Evolutionary conservation across 176 grass and related monocot species (phyloP), one percentile per base, ranked within the genome.

Genomic region (Tillandsia leiboldiana): DNA sequence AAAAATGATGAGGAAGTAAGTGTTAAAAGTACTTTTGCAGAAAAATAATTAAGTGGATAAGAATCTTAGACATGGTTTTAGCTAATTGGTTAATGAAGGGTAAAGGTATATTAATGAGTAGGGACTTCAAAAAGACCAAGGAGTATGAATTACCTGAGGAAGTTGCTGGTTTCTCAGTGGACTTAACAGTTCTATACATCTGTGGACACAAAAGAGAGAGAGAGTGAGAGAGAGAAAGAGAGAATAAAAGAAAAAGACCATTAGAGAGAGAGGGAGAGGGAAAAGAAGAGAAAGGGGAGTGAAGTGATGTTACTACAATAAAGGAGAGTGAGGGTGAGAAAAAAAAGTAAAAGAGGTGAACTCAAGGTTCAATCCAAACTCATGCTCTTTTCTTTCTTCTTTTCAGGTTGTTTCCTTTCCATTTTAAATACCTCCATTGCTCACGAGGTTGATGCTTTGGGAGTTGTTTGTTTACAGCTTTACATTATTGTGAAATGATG

Each of bases 101-200:
- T 42, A 42, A 42, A 42, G 4, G 33, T 42, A 42, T 42, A 42
- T 42, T 42, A 42, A 42, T 42, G 33, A 42, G 33, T 42, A 42
- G 33, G 33, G 3, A 42, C 33, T 7, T 5, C 53, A 51, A 76
- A 42, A 47, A n/a, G 53, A 28, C 6, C 58, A 56, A 26, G 52
- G 62, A 72, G 75, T 51, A 70, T 48, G 53, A 65, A 80, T 86
- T 90, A 93, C 87, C 87, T 84, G 90, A 86, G 70, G 88, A 91
- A 14, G 78, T 78, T 1, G 84, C 77, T 80, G 94, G 90, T 81
- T 99, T 99, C 78, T 99, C 82, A 73, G 90, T 99, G 76, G 82
- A 88, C 89, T 96, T 96, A 65, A 96, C 81, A 76, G 93, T 96
- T 62, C 93, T 81, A 87, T 96, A 61, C 56, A 61, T 61, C 56